phyloP scores from a whole-genome alignment of 2,329 filamentous ascomycete species.

The Cladophialophora psammophila region DNA sequence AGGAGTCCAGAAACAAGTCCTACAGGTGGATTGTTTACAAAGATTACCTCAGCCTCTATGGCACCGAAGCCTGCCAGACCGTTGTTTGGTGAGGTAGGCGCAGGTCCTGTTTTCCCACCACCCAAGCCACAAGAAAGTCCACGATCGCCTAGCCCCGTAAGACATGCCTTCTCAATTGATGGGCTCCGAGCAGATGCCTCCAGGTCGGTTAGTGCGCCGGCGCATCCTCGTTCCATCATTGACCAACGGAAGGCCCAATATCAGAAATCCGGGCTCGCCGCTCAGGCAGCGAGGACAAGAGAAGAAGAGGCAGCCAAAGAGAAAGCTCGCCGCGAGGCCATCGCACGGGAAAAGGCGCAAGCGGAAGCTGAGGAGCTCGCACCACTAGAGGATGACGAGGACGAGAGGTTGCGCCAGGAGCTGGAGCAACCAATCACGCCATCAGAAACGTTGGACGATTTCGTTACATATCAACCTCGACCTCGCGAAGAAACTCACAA shows the following conservation, averaged over 20 bases:
- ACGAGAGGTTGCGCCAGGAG: constrained; percentile 55
- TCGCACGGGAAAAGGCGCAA: constrained; percentile 31
- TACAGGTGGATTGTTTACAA: constrained; percentile 51
- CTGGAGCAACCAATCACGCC: constrained; percentile 53
- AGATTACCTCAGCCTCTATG: constrained; percentile 44
- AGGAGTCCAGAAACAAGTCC: constrained; percentile 49
- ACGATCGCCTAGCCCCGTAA: constrained; percentile 57
- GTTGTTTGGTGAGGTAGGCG: constrained; percentile 56
- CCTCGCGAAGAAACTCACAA: constrained; percentile 51
- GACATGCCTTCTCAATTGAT: constrained; percentile 43
- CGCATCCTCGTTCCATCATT: constrained; percentile 48
- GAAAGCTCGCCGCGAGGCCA: constrained; percentile 36
- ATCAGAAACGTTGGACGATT: constrained; percentile 55
- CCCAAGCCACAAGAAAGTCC: constrained; percentile 49
- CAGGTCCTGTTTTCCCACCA: constrained; percentile 48
- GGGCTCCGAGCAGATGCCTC: constrained; percentile 45
- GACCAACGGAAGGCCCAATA: constrained; percentile 50
- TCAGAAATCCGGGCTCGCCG: constrained; percentile 40
- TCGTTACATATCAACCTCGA: constrained; percentile 57
- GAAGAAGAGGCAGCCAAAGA: constrained; percentile 38
- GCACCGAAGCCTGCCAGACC: constrained; percentile 42
- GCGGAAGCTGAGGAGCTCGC: constrained; percentile 47
- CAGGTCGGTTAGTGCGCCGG: constrained; percentile 50
- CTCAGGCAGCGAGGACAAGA: constrained; percentile 34
- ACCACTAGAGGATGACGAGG: constrained; percentile 55